These are phyloP conservation scores for Astraeus odoratus DNA, from an alignment of 768 basidiomycete species.

Conservation along the genomic window DNA sequence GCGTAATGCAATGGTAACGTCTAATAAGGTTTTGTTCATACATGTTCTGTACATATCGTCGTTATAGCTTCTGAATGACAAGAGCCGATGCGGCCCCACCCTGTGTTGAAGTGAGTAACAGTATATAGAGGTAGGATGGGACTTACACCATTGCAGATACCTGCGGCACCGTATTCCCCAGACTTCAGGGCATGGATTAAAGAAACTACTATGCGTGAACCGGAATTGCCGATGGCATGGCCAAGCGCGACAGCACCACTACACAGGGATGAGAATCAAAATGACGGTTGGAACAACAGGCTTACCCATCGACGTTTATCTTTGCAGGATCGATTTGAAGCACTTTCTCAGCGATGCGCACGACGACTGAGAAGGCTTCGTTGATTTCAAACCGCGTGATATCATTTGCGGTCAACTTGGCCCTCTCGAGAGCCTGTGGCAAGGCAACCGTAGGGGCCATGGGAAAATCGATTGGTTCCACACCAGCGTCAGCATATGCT, in stretches of 20 bases:
- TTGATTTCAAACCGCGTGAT: slow-evolving; percentile 94
- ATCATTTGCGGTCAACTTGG: slow-evolving; percentile 75
- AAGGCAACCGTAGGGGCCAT: slow-evolving; percentile 88
- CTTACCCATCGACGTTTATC: slow-evolving; percentile 85
- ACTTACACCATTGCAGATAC: slow-evolving; percentile 94
- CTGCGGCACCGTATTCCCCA: slow-evolving; percentile 92
- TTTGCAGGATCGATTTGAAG: slow-evolving; percentile 79
- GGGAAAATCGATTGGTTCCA: slow-evolving; percentile 97
- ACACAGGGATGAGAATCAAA: slow-evolving; percentile 18
- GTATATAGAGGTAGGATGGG: slow-evolving; percentile 2
- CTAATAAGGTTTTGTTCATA: slow-evolving; percentile 9
- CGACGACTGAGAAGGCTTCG: slow-evolving; percentile 95
- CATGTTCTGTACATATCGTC: slow-evolving; percentile 1
- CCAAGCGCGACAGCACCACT: slow-evolving; percentile 97
- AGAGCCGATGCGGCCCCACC: slow-evolving; percentile 91
- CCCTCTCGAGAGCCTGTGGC: slow-evolving; percentile 81
- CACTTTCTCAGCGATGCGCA: slow-evolving; percentile 84
- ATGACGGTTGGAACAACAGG: slow-evolving; percentile 2
- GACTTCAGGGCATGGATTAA: slow-evolving; percentile 86
- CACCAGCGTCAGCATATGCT: slow-evolving; percentile 97
- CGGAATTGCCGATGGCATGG: slow-evolving; percentile 94
- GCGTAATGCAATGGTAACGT: slow-evolving; percentile 13
- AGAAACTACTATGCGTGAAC: slow-evolving; percentile 89
- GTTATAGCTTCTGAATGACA: slow-evolving; percentile 79
- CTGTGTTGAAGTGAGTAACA: slow-evolving; percentile 33